Evolutionary conservation across 352 stramenopile species (phyloP).

Genomic region (Aphanomyces cochlioides): DNA sequence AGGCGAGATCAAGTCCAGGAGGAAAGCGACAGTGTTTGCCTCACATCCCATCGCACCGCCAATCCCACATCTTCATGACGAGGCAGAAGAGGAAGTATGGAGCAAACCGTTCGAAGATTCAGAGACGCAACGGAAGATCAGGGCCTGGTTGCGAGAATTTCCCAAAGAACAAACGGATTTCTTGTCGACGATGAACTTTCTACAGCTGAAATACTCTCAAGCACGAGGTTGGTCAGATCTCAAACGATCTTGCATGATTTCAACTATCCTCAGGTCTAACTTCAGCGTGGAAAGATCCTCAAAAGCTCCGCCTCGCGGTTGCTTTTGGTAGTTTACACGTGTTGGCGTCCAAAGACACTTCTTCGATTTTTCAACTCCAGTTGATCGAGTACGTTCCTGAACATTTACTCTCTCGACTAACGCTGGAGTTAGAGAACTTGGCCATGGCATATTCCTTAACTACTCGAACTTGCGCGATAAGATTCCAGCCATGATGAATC

Average conservation of each 20-base stretch:
- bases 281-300: slow-evolving; percentile 1
- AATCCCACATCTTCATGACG: neutral
- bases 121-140: neutral
- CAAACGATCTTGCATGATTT: neutral
- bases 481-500: neutral
- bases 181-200: slow-evolving; percentile 23
- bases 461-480: neutral
- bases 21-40: slow-evolving; percentile 15
- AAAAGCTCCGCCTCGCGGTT: slow-evolving; percentile 11
- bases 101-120: neutral
- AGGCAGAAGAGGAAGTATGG: neutral
- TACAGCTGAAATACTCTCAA: slow-evolving; percentile 22
- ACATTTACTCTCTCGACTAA: neutral
- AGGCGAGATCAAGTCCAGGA: neutral
- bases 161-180: slow-evolving; percentile 5
- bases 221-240: neutral
- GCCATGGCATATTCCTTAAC: neutral
- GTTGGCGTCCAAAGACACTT: neutral
- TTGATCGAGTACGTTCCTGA: slow-evolving; percentile 10
- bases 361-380: neutral
- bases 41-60: neutral
- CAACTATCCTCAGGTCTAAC: neutral
- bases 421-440: neutral
- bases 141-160: slow-evolving; percentile 3
- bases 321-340: neutral